These are phyloP conservation scores for Dendrobium chrysotoxum DNA, from an alignment of 106 monocot genomes.

Conservation along the genomic window DNA sequence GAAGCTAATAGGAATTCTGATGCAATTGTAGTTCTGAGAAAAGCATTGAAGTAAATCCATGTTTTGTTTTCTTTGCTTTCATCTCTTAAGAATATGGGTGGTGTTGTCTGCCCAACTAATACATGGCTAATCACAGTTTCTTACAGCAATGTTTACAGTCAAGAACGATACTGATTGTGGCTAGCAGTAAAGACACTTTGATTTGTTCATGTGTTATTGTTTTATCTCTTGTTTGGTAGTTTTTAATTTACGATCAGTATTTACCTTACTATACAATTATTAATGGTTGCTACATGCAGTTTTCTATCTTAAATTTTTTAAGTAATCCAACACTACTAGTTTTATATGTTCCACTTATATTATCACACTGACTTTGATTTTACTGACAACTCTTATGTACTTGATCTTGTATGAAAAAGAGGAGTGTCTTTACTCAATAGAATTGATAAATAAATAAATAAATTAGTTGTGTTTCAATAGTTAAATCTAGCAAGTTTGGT, in stretches of 20 bases:
- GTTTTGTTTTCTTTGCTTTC: not conserved
- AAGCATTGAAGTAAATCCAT: not conserved
- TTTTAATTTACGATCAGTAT: no score
- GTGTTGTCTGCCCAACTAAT: not conserved
- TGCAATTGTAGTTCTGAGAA: not conserved
- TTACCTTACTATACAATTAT: no score
- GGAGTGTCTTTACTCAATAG: not conserved
- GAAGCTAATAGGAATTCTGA: not conserved
- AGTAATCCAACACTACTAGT: not conserved
- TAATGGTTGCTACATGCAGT: not conserved
- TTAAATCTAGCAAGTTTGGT: not conserved
- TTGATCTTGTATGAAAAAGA: not conserved
- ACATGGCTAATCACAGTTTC: not conserved
- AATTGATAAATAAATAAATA: not conserved
- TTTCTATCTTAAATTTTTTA: not conserved
- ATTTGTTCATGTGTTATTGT: not conserved
- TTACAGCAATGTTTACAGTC: not conserved
- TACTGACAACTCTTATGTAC: not conserved
- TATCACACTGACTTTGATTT: not conserved
- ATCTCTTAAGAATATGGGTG: not conserved
- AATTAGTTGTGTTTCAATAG: not conserved
- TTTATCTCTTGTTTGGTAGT: not conserved
- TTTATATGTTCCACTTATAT: not conserved
- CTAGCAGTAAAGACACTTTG: not conserved
- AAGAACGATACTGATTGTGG: not conserved